A percentile compares a stretch with the other conserved stretches of the same genome.
phyloP scores from a whole-genome alignment of 225 moss, liverwort and hornwort species.

The Polytrichum formosum region DNA sequence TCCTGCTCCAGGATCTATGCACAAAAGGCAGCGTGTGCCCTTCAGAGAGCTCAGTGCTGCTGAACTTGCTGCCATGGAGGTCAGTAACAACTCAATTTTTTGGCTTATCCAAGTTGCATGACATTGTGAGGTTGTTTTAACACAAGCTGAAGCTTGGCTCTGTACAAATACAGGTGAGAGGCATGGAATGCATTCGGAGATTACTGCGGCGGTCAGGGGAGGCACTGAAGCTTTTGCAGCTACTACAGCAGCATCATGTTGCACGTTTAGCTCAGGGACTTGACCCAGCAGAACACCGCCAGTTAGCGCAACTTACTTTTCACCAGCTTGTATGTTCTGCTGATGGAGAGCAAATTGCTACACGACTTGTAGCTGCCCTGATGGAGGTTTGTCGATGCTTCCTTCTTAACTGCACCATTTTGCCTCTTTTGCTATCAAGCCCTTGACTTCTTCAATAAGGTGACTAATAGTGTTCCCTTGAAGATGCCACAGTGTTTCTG shows the following conservation, averaged over 20 bases:
- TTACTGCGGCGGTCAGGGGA: constrained; percentile 93
- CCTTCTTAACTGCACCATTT: no score
- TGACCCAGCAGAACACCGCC: constrained; percentile 58
- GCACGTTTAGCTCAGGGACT: constrained; percentile 86
- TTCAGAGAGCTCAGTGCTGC: constrained; percentile 64
- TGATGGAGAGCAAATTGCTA: constrained; percentile 93
- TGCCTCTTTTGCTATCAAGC: no score
- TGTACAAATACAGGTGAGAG: constrained; percentile 67
- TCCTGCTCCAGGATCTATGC: constrained; percentile 40
- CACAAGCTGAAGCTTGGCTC: neutral
- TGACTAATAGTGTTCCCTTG: no score
- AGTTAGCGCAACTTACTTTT: constrained; percentile 76
- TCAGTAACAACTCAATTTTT: constrained; percentile 15
- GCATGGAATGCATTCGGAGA: constrained; percentile 93
- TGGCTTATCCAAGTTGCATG: neutral
- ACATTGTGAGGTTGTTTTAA: neutral
- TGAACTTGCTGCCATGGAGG: constrained; percentile 98
- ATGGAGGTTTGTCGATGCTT: constrained; percentile 65
- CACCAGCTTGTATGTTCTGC: constrained; percentile 91
- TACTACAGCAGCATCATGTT: constrained; percentile 93
- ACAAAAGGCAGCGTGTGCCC: constrained; percentile 86
- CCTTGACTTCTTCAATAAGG: no score
- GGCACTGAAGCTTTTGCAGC: constrained; percentile 83
- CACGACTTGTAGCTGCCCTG: constrained; percentile 94
- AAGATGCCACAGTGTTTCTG: no score